Conservation (phyloP, 768 basidiomycete genomes). For the Auriscalpium orientale region DNA sequence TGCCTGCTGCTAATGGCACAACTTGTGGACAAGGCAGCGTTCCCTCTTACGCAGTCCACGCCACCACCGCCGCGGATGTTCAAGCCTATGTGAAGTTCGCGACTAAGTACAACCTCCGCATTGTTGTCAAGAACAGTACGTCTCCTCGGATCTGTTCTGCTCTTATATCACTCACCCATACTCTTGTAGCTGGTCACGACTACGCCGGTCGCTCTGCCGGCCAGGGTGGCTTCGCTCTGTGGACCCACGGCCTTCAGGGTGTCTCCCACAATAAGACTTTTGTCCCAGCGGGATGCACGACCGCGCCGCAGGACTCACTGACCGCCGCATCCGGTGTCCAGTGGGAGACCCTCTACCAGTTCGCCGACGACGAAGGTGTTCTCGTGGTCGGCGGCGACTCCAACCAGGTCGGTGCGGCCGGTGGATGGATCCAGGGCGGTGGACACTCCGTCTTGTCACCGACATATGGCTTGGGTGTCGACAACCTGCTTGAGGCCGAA, state of each 20-base stretch:
- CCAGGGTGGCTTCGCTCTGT: not conserved
- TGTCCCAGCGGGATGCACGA: not conserved
- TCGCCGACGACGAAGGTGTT: constrained; percentile 17
- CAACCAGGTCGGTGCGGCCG: constrained; percentile 23
- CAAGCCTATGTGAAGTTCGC: constrained; percentile 15
- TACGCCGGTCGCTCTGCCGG: not conserved
- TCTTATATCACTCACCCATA: not conserved
- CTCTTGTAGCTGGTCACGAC: constrained; percentile 1
- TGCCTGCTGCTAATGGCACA: constrained; percentile 7
- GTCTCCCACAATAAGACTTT: not conserved
- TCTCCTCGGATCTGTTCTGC: not conserved
- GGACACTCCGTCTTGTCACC: constrained; percentile 24
- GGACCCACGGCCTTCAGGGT: not conserved
- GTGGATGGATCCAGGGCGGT: constrained; percentile 27
- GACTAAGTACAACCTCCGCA: not conserved
- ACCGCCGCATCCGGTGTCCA: constrained; percentile 18
- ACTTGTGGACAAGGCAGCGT: constrained; percentile 28
- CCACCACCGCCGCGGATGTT: constrained; percentile 23
- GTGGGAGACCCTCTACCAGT: constrained; percentile 16
- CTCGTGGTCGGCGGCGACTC: constrained; percentile 22
- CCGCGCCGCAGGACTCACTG: not conserved
- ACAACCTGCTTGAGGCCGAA: constrained; percentile 23
- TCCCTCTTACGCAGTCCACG: constrained; percentile 23
- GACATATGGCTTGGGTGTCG: constrained; percentile 20
- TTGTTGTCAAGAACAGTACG: not conserved